Evolutionary conservation across 495 filamentous ascomycete species (phyloP).

Genomic region (Penicillium egyptiacum): DNA sequence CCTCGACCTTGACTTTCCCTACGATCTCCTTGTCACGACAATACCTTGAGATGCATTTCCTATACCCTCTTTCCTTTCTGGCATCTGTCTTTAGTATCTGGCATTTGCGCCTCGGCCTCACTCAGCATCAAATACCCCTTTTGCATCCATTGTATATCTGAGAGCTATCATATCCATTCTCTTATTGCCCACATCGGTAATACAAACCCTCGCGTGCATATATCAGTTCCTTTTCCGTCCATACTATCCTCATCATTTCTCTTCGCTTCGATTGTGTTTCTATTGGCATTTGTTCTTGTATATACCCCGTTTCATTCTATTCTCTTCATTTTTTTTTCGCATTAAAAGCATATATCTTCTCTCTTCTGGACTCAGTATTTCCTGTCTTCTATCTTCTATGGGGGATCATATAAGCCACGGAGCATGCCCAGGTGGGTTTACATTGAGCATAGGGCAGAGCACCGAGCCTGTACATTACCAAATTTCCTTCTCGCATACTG

Average conservation of each 20-base stretch:
- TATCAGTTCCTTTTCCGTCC: neutral
- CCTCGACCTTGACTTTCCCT: neutral
- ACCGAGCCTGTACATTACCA: neutral
- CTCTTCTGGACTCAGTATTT: neutral
- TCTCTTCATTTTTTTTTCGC: neutral
- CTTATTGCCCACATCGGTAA: neutral
- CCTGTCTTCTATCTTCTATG: neutral
- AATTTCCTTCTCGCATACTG: neutral
- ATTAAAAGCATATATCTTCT: neutral
- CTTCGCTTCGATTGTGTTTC: neutral
- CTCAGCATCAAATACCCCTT: slow-evolving; percentile 4
- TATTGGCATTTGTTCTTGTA: slow-evolving; percentile 5
- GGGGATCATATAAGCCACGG: neutral
- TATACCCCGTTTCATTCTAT: slow-evolving; percentile 7
- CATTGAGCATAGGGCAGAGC: neutral
- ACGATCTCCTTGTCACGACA: slow-evolving; percentile 1
- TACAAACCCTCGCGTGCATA: neutral
- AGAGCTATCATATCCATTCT: slow-evolving; percentile 4
- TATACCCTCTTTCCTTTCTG: slow-evolving; percentile 1
- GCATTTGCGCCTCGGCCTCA: slow-evolving; percentile 1
- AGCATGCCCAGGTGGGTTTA: neutral
- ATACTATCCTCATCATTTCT: neutral
- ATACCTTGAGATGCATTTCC: slow-evolving; percentile 7
- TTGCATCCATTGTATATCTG: slow-evolving; percentile 9
- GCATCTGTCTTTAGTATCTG: neutral